Evolutionary conservation across 257 asterid species (phyloP).

Genomic region (Linderniella brevidens): DNA sequence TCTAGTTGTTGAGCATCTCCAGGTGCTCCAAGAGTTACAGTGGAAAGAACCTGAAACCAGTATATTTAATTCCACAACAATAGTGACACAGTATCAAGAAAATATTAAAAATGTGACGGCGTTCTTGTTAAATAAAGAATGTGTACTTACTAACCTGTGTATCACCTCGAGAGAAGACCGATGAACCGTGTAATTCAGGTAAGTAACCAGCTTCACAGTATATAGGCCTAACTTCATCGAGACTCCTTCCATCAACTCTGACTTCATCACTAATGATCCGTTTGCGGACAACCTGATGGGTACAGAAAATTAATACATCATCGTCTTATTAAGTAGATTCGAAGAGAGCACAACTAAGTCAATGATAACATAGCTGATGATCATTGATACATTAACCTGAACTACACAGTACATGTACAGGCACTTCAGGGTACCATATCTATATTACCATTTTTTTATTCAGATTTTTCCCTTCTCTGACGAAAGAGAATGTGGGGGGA

Average conservation of each 20-base stretch:
- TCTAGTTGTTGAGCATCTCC: constrained; percentile 84
- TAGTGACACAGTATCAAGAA: constrained; percentile 5
- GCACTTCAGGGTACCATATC: not conserved
- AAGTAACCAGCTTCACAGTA: constrained; percentile 83
- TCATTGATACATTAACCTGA: no score
- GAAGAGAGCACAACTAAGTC: no score
- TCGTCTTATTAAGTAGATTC: not conserved
- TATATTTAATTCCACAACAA: constrained; percentile 13
- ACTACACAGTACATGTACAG: no score
- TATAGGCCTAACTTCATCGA: constrained; percentile 85
- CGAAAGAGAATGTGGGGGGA: constrained; percentile 11
- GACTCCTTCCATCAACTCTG: constrained; percentile 86
- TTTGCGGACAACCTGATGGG: constrained; percentile 66
- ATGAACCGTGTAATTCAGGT: constrained; percentile 76
- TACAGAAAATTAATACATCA: constrained; percentile 16
- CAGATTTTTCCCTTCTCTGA: not conserved
- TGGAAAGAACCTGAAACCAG: constrained; percentile 71
- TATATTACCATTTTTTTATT: not conserved
- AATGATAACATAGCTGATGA: no score
- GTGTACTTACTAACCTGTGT: constrained; percentile 52
- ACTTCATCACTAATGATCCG: constrained; percentile 73
- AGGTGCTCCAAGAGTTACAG: constrained; percentile 97
- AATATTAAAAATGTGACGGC: constrained; percentile 3
- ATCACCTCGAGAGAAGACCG: constrained; percentile 84
- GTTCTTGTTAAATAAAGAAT: not conserved